phyloP scores from a whole-genome alignment of 228 moss, liverwort and hornwort genomes.

The Sphagnum magellanicum region DNA sequence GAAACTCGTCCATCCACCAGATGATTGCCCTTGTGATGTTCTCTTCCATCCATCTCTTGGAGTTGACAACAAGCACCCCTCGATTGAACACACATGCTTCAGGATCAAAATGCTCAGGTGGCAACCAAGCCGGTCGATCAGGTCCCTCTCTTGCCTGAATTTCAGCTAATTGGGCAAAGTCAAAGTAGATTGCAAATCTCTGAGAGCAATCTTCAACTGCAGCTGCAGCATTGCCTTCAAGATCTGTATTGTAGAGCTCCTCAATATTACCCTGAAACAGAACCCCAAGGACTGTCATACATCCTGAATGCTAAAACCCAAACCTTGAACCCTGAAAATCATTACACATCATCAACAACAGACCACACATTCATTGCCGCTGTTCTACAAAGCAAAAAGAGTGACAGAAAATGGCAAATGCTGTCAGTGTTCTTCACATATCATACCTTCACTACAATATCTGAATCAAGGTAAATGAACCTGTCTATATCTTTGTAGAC shows the following conservation, averaged over 20 bases:
- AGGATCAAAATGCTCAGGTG: constrained; percentile 43
- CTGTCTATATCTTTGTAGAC: constrained; percentile 57
- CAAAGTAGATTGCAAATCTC: constrained; percentile 67
- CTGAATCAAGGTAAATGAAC: constrained; percentile 86
- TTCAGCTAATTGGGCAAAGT: constrained; percentile 57
- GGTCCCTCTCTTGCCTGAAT: constrained; percentile 44
- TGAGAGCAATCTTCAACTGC: constrained; percentile 93
- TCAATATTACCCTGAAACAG: constrained; percentile 69
- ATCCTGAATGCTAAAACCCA: too few species aligned
- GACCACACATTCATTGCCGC: not conserved
- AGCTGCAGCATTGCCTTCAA: constrained; percentile 69
- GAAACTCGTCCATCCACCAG: constrained; percentile 91
- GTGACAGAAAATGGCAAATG: not conserved
- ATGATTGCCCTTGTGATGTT: constrained; percentile 76
- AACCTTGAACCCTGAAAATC: not conserved
- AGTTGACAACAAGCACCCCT: constrained; percentile 69
- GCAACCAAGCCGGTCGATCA: constrained; percentile 51
- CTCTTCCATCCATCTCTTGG: constrained; percentile 49
- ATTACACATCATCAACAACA: not conserved
- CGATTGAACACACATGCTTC: constrained; percentile 79
- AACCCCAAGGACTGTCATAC: too few species aligned
- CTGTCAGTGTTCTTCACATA: not conserved
- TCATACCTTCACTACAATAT: constrained; percentile 82
- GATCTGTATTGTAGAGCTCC: constrained; percentile 53
- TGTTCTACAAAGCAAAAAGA: not conserved